These are phyloP conservation scores for Mycena floridula DNA, from an alignment of 768 basidiomycete species.

Conservation along the genomic window DNA sequence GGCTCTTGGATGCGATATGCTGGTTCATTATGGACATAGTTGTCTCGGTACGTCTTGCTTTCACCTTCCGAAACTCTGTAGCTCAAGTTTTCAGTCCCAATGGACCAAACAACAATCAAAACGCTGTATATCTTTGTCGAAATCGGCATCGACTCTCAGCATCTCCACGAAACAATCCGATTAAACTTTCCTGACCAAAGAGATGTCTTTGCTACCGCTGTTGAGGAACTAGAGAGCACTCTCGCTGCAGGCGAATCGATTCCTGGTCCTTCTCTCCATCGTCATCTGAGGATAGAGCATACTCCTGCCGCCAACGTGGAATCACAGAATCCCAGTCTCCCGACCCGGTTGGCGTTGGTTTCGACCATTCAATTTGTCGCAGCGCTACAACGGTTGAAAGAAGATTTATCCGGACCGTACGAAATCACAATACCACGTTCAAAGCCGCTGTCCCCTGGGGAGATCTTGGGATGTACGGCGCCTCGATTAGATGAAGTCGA, in stretches of 20 bases:
- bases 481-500: conserved; percentile 79
- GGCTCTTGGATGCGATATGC: conserved; percentile 95
- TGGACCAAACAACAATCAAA: conserved; percentile 89
- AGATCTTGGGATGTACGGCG: conserved; percentile 96
- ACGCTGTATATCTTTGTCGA: conserved; percentile 98
- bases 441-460: conserved; percentile 92
- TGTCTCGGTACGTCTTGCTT: conserved; percentile 74
- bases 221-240: conserved; percentile 44
- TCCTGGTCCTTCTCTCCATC: conserved; percentile 35
- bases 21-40: conserved; percentile 96
- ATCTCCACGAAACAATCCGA: conserved; percentile 79
- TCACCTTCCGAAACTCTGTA: too few species aligned
- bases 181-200: conserved; percentile 84
- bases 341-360: conserved; percentile 82
- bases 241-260: conserved; percentile 40
- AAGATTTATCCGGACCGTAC: conserved; percentile 72
- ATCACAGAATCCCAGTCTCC: conserved; percentile 13
- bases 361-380: conserved; percentile 98
- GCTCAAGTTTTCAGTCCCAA: conserved; percentile 69
- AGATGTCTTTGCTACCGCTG: conserved; percentile 51
- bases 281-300: conserved; percentile 59
- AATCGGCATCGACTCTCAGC: conserved; percentile 83
- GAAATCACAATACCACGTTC: conserved; percentile 75
- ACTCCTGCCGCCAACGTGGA: conserved; percentile 9
- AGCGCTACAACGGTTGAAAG: conserved; percentile 81